A percentile compares a stretch with the other conserved stretches of the same genome.
Evolutionary conservation across 495 filamentous ascomycete genomes (phyloP).

Genomic region (Podospora anserina): DNA sequence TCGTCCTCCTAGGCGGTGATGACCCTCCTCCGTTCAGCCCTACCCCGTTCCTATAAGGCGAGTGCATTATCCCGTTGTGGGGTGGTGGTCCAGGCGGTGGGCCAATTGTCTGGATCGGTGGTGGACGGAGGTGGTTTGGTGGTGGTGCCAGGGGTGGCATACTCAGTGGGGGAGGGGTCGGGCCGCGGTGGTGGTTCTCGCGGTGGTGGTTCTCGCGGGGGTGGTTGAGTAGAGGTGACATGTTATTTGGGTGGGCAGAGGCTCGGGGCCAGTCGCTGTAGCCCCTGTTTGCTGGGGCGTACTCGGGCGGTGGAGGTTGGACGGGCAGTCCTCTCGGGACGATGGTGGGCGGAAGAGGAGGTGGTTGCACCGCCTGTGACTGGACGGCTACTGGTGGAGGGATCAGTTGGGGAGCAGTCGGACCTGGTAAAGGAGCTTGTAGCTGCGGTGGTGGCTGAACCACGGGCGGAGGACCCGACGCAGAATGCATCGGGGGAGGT

Average conservation of each 20-base stretch:
- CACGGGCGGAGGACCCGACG: slow-evolving; percentile 14
- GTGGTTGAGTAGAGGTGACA: slow-evolving; percentile 33
- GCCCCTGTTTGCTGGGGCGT: slow-evolving; percentile 22
- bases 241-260: slow-evolving; percentile 30
- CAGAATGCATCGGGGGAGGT: slow-evolving; percentile 15
- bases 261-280: slow-evolving; percentile 39
- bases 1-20: slow-evolving; percentile 37
- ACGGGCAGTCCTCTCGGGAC: slow-evolving; percentile 31
- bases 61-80: slow-evolving; percentile 43
- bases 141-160: slow-evolving; percentile 41
- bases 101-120: slow-evolving; percentile 33
- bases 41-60: slow-evolving; percentile 34
- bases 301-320: slow-evolving; percentile 24
- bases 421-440: slow-evolving; percentile 39
- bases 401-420: slow-evolving; percentile 37
- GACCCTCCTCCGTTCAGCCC: slow-evolving; percentile 37
- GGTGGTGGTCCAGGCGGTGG: slow-evolving; percentile 30
- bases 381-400: slow-evolving; percentile 36
- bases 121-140: slow-evolving; percentile 43
- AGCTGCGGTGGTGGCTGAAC: slow-evolving; percentile 20
- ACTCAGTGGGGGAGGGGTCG: slow-evolving; percentile 23
- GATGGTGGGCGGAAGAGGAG: slow-evolving; percentile 28
- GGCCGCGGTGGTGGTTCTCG: neutral
- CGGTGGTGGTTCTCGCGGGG: slow-evolving; percentile 42
- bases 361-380: slow-evolving; percentile 27